These are phyloP conservation scores for Aspergillus sclerotioniger DNA, from an alignment of 495 filamentous ascomycete genomes.

Conservation along the genomic window DNA sequence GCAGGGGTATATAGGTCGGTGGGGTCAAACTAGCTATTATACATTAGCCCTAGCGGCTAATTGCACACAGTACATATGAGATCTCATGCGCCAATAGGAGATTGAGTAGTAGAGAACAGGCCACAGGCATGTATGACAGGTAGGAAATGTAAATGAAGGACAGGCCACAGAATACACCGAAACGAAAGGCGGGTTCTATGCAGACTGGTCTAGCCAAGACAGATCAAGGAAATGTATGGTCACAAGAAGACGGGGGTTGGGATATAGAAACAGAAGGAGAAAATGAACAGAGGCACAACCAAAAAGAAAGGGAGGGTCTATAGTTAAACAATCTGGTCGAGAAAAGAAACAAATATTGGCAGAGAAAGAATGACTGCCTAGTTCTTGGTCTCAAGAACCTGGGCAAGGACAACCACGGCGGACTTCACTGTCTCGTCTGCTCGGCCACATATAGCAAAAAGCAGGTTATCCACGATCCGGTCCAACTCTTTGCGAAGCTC, in stretches of 20 bases:
- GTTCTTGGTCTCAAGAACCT: constrained; percentile 41
- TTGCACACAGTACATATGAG: constrained; percentile 3
- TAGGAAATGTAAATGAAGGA: not conserved
- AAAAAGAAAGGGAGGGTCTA: not conserved
- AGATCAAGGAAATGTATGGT: constrained; percentile 4
- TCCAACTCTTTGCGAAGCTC: constrained; percentile 40
- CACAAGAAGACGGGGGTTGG: constrained; percentile 4
- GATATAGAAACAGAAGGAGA: constrained; percentile 8
- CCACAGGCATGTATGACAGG: constrained; percentile 1
- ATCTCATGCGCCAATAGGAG: not conserved
- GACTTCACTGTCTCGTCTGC: constrained; percentile 39
- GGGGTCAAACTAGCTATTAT: constrained; percentile 10
- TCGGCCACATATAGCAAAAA: constrained; percentile 40
- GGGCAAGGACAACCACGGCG: constrained; percentile 40
- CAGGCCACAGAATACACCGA: not conserved
- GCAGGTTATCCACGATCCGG: constrained; percentile 39
- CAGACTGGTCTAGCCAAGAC: constrained; percentile 13
- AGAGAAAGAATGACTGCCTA: constrained; percentile 5
- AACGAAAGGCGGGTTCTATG: constrained; percentile 8
- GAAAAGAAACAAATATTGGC: not conserved
- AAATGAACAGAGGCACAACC: constrained; percentile 7
- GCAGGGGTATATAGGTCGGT: constrained; percentile 8
- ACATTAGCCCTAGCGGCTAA: constrained; percentile 15
- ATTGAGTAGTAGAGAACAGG: not conserved
- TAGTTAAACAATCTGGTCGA: not conserved